Evolutionary conservation across 2,329 filamentous ascomycete genomes (phyloP), one percentile per base, ranked within the genome.

Genomic region (Escovopsis sp.): DNA sequence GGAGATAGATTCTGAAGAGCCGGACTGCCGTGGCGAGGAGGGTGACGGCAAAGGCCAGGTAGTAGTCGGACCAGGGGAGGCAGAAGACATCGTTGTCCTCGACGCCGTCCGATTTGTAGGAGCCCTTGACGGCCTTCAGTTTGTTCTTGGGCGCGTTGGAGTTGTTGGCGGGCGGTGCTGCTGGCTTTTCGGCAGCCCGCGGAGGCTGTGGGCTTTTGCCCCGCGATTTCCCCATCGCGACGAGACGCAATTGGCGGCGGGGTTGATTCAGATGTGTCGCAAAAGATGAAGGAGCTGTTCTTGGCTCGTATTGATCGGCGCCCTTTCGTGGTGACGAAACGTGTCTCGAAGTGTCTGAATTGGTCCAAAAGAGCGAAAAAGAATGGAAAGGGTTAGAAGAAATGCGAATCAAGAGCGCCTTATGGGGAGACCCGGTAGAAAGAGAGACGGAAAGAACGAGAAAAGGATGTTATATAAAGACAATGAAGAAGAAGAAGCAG

Each of bases 1-100:
- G 91, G 61, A 95, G 86, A 61, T 93, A 95, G 66, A 98, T 95
- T 57, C 86, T 80, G 70, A 94, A 98, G 48, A 96, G 66, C 49
- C 91, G 84, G 50, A 98, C 85, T 50, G 80, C 66, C 42, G 81
- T 72, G 39, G 84, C 84, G 48, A 95, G 53, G 14, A 87, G 51
- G 40, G 86, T 94, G 50, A 96, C 63, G 39, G 72, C 64, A 15
- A 76, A 65, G 60, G 93, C 71, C 47, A 85, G 63, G 63, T 84
- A 76, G 67, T 91, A 95, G 65, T 96, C 91, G 20, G 79, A 81
- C 44, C 73, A 65, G 31, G 88, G 85, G 16, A 98, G 77, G 41
- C 84, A 74, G 65, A 95, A 87, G 56, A 96, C 79, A 68, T 96
- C 87, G 66, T 95, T 81, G 67, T 98, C 84, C 50, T 76, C 72